Percentiles rank a stretch among this genome's conserved stretches.
These are phyloP conservation scores for Sarocladiaceae sp. DNA, from an alignment of 2,329 filamentous ascomycete genomes.

Conservation along the genomic window DNA sequence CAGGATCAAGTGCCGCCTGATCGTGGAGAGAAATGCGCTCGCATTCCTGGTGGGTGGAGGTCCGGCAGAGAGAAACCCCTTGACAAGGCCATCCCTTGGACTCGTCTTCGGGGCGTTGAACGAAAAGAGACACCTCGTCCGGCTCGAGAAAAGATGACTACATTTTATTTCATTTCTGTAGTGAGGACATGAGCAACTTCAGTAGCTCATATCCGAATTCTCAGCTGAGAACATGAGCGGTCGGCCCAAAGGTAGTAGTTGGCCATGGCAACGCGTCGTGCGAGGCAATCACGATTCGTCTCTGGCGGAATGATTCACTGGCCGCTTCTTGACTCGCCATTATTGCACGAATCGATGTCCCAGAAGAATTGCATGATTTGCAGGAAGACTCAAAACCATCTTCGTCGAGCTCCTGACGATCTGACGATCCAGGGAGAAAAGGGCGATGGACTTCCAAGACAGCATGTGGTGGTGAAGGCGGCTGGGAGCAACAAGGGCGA, in stretches of 20 bases:
- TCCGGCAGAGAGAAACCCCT: not conserved
- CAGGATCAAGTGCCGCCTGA: not conserved
- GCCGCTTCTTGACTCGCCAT: no score
- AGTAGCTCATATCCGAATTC: no score
- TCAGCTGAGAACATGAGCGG: not conserved
- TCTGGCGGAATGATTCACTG: not conserved
- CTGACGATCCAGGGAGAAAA: not conserved
- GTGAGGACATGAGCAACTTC: not conserved
- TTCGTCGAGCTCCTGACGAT: not conserved
- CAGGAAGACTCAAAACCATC: not conserved
- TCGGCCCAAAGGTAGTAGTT: not conserved
- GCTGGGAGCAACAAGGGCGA: slow-evolving; percentile 1
- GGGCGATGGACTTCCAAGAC: not conserved
- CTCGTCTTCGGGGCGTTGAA: not conserved
- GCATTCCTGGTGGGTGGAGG: slow-evolving; percentile 5
- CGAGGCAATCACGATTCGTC: not conserved
- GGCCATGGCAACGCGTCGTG: not conserved
- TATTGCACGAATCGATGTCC: not conserved
- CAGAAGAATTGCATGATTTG: not conserved
- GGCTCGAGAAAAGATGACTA: not conserved
- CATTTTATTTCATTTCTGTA: not conserved
- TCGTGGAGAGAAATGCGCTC: slow-evolving; percentile 2
- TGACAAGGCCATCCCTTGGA: slow-evolving; percentile 1
- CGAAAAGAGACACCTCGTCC: not conserved
- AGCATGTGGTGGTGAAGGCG: slow-evolving; percentile 6